Evolutionary conservation across 73 alveolate species (phyloP).

Genomic region (Symbiodinium pilosum): DNA sequence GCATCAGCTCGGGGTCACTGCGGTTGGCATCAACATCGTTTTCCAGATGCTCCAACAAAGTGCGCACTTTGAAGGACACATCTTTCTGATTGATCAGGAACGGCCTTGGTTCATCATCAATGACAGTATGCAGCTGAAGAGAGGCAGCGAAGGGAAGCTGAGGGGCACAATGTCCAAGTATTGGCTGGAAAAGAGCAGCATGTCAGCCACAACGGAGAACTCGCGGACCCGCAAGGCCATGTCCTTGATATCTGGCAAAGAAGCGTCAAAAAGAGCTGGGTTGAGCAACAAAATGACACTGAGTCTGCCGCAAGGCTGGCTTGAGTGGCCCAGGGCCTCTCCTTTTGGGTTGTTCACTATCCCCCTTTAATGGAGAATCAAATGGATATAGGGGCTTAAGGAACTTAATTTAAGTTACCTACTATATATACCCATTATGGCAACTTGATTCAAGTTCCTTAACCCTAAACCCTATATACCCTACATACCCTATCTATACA

Average conservation of each 20-base stretch:
- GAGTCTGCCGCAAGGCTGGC: conserved; percentile 34
- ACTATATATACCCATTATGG: too few relatives aligned
- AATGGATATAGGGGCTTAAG: too few relatives aligned
- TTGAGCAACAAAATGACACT: background rate
- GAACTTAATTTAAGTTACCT: too few relatives aligned
- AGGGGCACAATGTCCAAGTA: conserved; percentile 80
- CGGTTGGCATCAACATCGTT: conserved; percentile 33
- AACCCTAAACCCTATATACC: too few relatives aligned
- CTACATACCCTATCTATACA: too few relatives aligned
- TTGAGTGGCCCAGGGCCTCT: conserved; percentile 76
- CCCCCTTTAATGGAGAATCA: too few relatives aligned
- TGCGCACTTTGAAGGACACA: conserved; percentile 50
- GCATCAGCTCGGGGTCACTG: conserved; percentile 77
- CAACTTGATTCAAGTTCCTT: too few relatives aligned
- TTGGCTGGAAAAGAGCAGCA: conserved; percentile 75
- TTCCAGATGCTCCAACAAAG: conserved; percentile 49
- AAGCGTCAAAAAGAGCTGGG: too few relatives aligned
- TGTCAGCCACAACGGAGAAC: conserved; percentile 76
- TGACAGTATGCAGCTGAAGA: background rate
- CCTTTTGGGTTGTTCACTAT: too few relatives aligned
- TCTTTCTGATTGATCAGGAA: conserved; percentile 77
- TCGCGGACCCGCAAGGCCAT: conserved; percentile 91
- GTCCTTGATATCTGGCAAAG: conserved; percentile 11
- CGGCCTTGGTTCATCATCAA: conserved; percentile 9
- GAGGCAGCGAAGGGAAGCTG: background rate